phyloP scores from a whole-genome alignment of 805 yeast species.

The Metschnikowia amazonensis region DNA sequence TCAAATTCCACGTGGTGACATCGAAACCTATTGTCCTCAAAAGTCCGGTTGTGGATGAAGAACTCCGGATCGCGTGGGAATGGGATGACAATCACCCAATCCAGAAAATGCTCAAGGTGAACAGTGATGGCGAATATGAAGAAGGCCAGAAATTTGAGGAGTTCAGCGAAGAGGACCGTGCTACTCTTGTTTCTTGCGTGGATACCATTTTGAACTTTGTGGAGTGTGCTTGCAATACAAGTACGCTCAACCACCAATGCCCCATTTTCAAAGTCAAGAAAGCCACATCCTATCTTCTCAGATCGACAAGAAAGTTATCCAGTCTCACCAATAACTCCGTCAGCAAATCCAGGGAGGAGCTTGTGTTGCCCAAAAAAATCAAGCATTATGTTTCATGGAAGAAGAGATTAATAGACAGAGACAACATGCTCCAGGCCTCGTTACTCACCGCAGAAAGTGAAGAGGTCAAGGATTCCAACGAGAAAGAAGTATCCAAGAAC shows the following conservation, averaged over 20 bases:
- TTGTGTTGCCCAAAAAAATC: constrained; percentile 28
- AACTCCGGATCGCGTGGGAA: constrained; percentile 78
- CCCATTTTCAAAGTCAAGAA: constrained; percentile 57
- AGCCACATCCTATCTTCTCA: constrained; percentile 53
- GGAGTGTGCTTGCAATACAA: constrained; percentile 59
- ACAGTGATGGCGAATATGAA: constrained; percentile 15
- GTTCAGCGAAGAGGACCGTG: constrained; percentile 49
- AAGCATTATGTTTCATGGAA: constrained; percentile 37
- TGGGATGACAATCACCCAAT: constrained; percentile 86
- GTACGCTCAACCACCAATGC: constrained; percentile 44
- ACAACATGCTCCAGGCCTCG: constrained; percentile 14
- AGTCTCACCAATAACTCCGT: constrained; percentile 34
- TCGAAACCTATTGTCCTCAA: constrained; percentile 44
- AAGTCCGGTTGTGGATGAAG: constrained; percentile 42
- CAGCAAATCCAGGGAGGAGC: constrained; percentile 37
- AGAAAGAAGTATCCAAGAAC: not conserved
- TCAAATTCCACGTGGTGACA: constrained; percentile 56
- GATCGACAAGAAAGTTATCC: constrained; percentile 54
- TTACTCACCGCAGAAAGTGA: not conserved
- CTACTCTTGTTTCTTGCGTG: constrained; percentile 54
- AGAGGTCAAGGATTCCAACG: not conserved
- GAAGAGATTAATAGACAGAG: constrained; percentile 30
- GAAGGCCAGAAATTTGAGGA: constrained; percentile 50
- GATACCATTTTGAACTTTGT: constrained; percentile 59
- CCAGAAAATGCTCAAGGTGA: constrained; percentile 40